These are phyloP conservation scores for Saccharum spontaneum DNA, from an alignment of 176 grass and related monocot genomes.

Conservation along the genomic window DNA sequence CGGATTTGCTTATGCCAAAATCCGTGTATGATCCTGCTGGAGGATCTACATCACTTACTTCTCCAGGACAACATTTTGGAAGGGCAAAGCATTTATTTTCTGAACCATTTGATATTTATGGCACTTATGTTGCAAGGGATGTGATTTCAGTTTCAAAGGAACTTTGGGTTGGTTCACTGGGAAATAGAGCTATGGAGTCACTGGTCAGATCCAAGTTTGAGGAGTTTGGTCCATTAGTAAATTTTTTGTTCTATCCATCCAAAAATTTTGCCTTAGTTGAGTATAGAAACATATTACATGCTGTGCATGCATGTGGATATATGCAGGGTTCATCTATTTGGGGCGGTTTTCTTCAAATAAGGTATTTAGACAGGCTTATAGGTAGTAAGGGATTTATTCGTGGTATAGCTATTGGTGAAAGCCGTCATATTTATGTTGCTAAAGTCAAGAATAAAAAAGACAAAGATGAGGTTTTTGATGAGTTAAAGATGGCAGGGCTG, in stretches of 20 bases:
- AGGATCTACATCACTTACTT: constrained; percentile 27
- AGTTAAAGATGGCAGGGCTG: constrained; percentile 55
- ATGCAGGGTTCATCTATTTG: constrained; percentile 86
- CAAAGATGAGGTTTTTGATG: constrained; percentile 79
- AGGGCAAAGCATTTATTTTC: constrained; percentile 32
- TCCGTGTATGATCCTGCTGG: constrained; percentile 31
- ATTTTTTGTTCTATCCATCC: constrained; percentile 56
- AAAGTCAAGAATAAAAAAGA: constrained; percentile 65
- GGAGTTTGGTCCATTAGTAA: constrained; percentile 68
- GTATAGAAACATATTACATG: constrained; percentile 70
- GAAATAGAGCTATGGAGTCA: constrained; percentile 56
- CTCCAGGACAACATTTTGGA: constrained; percentile 26
- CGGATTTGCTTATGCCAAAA: constrained; percentile 26
- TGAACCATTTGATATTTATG: constrained; percentile 63
- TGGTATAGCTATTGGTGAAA: constrained; percentile 77
- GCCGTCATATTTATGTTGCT: constrained; percentile 72
- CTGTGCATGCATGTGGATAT: constrained; percentile 67
- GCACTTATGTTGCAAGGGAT: constrained; percentile 50
- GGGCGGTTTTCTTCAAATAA: constrained; percentile 74
- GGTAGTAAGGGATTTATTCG: constrained; percentile 63
- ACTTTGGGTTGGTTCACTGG: constrained; percentile 73
- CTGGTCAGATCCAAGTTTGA: constrained; percentile 73
- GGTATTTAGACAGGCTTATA: constrained; percentile 76
- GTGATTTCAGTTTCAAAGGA: constrained; percentile 85
- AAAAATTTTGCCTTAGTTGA: constrained; percentile 76